A percentile compares a stretch with the other conserved stretches of the same genome.
These are phyloP conservation scores for Aspergillus neoniger DNA, from an alignment of 2,329 filamentous ascomycete genomes.

Conservation along the genomic window DNA sequence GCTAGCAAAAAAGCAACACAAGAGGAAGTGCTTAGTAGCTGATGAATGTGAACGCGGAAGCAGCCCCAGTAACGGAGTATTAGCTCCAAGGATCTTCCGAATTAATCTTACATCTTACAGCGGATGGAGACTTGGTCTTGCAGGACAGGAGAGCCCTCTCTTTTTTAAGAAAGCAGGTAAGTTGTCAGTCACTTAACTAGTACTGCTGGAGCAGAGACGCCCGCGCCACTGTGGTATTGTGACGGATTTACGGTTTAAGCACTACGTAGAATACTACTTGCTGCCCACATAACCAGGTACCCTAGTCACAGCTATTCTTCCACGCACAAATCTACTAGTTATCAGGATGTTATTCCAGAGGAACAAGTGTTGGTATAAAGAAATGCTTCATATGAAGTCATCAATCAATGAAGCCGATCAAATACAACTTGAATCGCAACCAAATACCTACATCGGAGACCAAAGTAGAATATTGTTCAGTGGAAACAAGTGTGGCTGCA, in stretches of 20 bases:
- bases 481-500: slow-evolving; percentile 15
- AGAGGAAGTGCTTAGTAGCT: not conserved
- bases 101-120: slow-evolving; percentile 13
- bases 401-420: not conserved
- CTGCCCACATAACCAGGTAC: not conserved
- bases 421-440: not conserved
- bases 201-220: not conserved
- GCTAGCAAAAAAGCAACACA: not conserved
- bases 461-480: not conserved
- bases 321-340: not conserved
- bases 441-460: no score
- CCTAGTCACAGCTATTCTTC: not conserved
- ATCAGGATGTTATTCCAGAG: not conserved
- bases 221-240: slow-evolving; percentile 16
- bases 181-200: no score
- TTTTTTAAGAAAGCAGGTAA: slow-evolving; percentile 9
- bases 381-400: not conserved
- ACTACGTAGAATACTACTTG: not conserved
- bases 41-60: slow-evolving; percentile 19
- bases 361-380: not conserved
- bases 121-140: not conserved
- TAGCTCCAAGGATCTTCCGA: slow-evolving; percentile 24
- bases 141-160: not conserved
- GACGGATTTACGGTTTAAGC: slow-evolving; percentile 1
- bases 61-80: slow-evolving; percentile 23